Conservation (phyloP, 2,329 filamentous ascomycete species). For the Aphanocladium album region DNA sequence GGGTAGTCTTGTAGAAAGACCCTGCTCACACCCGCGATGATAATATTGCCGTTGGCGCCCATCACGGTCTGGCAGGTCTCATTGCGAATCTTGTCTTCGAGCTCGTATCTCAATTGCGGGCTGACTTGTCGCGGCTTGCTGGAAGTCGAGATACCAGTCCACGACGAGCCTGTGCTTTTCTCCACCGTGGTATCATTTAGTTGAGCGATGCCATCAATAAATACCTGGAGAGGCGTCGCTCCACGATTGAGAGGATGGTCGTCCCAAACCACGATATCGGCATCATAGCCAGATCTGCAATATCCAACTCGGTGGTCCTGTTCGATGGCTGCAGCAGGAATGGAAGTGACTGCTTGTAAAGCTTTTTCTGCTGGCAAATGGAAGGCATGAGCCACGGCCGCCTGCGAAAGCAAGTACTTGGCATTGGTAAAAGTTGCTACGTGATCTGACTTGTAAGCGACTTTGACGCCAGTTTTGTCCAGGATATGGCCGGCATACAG, state of each 20-base stretch:
- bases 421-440: constrained; percentile 29
- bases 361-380: constrained; percentile 35
- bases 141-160: constrained; percentile 5
- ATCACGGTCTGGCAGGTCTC: constrained; percentile 22
- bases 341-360: constrained; percentile 39
- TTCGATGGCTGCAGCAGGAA: constrained; percentile 39
- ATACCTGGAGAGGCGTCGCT: constrained; percentile 42
- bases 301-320: constrained; percentile 41
- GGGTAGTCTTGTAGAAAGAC: constrained; percentile 28
- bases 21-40: constrained; percentile 33
- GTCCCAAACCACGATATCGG: constrained; percentile 46
- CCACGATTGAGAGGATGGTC: constrained; percentile 41
- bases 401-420: constrained; percentile 38
- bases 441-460: constrained; percentile 42
- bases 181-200: constrained; percentile 28
- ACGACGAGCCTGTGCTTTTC: constrained; percentile 20
- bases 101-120: constrained; percentile 21
- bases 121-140: neutral
- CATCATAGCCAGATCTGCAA: constrained; percentile 40
- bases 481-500: constrained; percentile 36
- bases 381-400: constrained; percentile 37
- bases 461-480: constrained; percentile 32
- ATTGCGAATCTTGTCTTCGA: constrained; percentile 16
- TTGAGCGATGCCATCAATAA: constrained; percentile 38
- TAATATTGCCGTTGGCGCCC: constrained; percentile 22